phyloP scores from a whole-genome alignment of 176 grass and related monocot genomes.

The Oryza meyeriana region DNA sequence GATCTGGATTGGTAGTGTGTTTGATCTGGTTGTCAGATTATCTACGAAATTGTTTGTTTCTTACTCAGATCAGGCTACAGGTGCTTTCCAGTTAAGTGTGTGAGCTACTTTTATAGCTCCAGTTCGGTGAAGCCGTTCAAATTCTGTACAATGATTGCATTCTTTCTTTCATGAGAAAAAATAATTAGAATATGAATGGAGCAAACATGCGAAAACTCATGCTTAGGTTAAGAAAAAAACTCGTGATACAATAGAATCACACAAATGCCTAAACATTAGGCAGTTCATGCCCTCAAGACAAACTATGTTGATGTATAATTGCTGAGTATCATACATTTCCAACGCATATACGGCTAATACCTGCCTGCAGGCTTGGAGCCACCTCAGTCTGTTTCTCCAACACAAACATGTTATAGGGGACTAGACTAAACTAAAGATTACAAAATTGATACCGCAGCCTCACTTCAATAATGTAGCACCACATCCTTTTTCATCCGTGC shows the following conservation, averaged over 20 bases:
- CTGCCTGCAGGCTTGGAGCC: too few relatives aligned
- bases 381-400: not conserved
- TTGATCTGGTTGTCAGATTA: not conserved
- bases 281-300: not conserved
- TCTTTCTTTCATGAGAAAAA: too few relatives aligned
- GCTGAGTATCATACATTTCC: constrained; percentile 12
- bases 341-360: too few relatives aligned
- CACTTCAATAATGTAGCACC: not conserved
- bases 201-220: not conserved
- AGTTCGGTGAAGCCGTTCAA: not conserved
- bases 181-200: not conserved
- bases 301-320: constrained; percentile 2
- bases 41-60: not conserved
- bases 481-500: not conserved
- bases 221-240: not conserved
- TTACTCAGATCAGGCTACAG: not conserved
- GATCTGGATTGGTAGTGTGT: not conserved
- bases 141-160: not conserved
- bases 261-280: not conserved
- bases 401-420: not conserved
- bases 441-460: not conserved
- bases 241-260: not conserved
- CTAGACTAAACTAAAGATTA: constrained; percentile 16
- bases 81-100: constrained; percentile 1
- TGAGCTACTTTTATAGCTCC: too few relatives aligned